Percentiles rank a stretch among this genome's conserved stretches.
phyloP scores from a whole-genome alignment of 441 rosid genomes.

The Isatis lusitanica region DNA sequence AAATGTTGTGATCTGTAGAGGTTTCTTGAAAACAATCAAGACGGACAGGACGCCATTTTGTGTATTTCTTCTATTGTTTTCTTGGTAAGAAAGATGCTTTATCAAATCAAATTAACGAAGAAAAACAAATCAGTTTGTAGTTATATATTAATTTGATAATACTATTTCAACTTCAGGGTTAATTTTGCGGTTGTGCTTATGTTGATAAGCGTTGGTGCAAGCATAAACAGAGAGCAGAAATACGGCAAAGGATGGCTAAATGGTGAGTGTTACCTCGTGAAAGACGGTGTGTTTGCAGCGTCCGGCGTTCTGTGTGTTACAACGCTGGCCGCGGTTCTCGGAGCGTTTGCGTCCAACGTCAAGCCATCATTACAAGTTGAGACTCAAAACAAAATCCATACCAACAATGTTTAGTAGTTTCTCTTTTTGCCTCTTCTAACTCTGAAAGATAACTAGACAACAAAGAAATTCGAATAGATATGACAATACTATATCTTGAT shows the following conservation, averaged over 20 bases:
- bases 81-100: constrained; percentile 23
- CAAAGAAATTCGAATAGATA: neutral
- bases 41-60: neutral
- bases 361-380: constrained; percentile 18
- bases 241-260: constrained; percentile 80
- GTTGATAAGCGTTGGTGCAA: constrained; percentile 50
- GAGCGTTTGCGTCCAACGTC: constrained; percentile 33
- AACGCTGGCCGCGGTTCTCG: constrained; percentile 40
- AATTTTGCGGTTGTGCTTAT: constrained; percentile 51
- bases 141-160: neutral
- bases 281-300: constrained; percentile 51
- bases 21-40: constrained; percentile 33
- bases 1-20: constrained; percentile 43
- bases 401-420: constrained; percentile 18
- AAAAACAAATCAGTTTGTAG: neutral
- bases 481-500: neutral
- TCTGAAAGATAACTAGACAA: neutral
- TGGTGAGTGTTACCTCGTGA: constrained; percentile 69
- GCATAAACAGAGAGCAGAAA: constrained; percentile 64
- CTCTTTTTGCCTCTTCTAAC: neutral
- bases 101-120: neutral
- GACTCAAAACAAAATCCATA: constrained; percentile 19
- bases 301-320: constrained; percentile 48
- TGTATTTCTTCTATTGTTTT: constrained; percentile 21
- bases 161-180: constrained; percentile 45